Conservation (phyloP, 495 filamentous ascomycete species). For the Jackrogersella multiformis region DNA sequence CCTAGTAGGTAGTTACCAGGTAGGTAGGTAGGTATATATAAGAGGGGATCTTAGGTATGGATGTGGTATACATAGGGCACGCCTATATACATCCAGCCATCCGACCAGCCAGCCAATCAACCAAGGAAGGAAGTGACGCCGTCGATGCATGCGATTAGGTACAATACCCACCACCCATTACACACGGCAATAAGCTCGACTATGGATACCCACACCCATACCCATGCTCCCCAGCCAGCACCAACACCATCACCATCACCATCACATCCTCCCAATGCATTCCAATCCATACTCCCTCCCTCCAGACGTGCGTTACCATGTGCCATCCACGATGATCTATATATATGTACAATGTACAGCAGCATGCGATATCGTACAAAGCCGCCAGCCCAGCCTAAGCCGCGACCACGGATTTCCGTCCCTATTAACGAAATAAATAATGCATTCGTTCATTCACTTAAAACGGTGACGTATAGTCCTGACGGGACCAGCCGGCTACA, state of each 20-base stretch:
- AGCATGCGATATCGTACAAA: conserved; percentile 50
- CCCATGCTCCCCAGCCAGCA: too few relatives aligned
- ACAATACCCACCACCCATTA: background rate
- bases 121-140: background rate
- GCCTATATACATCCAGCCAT: conserved; percentile 2
- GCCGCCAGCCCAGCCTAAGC: conserved; percentile 43
- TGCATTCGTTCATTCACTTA: too few relatives aligned
- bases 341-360: background rate
- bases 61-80: conserved; percentile 8
- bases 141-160: background rate
- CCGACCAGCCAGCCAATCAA: too few relatives aligned
- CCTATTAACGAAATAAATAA: too few relatives aligned
- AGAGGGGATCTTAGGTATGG: background rate
- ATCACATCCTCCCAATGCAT: background rate
- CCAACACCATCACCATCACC: too few relatives aligned
- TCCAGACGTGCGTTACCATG: background rate
- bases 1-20: too few relatives aligned
- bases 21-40: background rate
- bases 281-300: background rate
- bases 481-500: conserved; percentile 56
- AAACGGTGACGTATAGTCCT: too few relatives aligned
- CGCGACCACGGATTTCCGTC: background rate
- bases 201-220: too few relatives aligned
- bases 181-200: too few relatives aligned
- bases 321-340: background rate